These are phyloP conservation scores for Talaromyces sp. DNA, from an alignment of 2,329 filamentous ascomycete genomes.

Conservation along the genomic window DNA sequence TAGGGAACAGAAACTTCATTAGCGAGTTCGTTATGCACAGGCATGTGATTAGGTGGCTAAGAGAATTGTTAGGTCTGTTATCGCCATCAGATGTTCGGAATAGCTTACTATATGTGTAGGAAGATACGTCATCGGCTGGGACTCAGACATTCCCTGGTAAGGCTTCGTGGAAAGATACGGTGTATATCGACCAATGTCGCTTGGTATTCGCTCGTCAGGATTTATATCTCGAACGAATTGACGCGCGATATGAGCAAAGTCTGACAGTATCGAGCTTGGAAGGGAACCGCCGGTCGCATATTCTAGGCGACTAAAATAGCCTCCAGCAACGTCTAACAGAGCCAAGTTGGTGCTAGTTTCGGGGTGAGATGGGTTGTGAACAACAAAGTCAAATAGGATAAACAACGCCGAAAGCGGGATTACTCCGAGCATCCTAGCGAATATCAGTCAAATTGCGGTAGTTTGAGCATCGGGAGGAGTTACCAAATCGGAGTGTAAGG, in stretches of 20 bases:
- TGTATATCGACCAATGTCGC: neutral
- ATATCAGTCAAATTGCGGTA: neutral
- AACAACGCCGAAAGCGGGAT: slow-evolving; percentile 35
- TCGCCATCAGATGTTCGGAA: neutral
- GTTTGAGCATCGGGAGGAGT: neutral
- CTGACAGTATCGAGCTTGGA: slow-evolving; percentile 31
- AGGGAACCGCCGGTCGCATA: slow-evolving; percentile 30
- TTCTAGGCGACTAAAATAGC: slow-evolving; percentile 40
- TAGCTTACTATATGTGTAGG: slow-evolving; percentile 4
- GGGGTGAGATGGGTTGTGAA: slow-evolving; percentile 30
- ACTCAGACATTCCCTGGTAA: neutral
- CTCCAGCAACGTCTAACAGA: slow-evolving; percentile 37
- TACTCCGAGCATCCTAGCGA: slow-evolving; percentile 23
- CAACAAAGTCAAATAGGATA: slow-evolving; percentile 38
- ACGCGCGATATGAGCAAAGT: slow-evolving; percentile 39
- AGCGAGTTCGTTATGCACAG: neutral
- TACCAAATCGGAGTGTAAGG: slow-evolving; percentile 30
- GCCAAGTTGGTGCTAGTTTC: slow-evolving; percentile 34
- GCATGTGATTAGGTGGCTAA: neutral
- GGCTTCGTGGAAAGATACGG: neutral
- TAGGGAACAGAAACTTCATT: neutral
- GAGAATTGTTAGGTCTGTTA: neutral
- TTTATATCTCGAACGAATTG: slow-evolving; percentile 28
- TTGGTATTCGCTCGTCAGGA: neutral
- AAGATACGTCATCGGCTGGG: neutral